Percentiles rank a stretch among this genome's conserved stretches.
Evolutionary conservation across 2,329 filamentous ascomycete genomes (phyloP).

Genomic region (Aspergillus intermedius): DNA sequence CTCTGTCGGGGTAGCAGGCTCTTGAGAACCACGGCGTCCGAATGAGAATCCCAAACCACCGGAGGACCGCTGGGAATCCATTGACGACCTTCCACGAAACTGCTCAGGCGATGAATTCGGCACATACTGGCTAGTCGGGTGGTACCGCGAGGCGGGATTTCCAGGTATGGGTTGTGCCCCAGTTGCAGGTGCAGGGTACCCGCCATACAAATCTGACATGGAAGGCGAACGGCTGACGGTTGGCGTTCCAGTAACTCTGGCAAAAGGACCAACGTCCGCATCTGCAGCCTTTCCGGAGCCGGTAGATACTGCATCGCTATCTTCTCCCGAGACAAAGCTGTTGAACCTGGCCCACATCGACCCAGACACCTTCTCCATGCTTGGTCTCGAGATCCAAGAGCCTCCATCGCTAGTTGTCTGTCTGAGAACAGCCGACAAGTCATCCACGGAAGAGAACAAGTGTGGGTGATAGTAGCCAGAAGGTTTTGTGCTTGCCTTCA

Average conservation of each 20-base stretch:
- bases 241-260: constrained; percentile 68
- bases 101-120: constrained; percentile 49
- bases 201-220: constrained; percentile 67
- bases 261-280: constrained; percentile 69
- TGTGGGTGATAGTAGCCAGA: constrained; percentile 79
- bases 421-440: constrained; percentile 74
- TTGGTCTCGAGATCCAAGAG: constrained; percentile 90
- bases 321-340: constrained; percentile 91
- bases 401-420: constrained; percentile 77
- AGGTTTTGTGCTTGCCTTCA: constrained; percentile 72
- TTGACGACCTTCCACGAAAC: constrained; percentile 43
- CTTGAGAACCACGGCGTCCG: constrained; percentile 31
- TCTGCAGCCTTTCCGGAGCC: constrained; percentile 52
- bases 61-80: constrained; percentile 40
- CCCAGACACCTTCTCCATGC: constrained; percentile 89
- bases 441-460: constrained; percentile 71
- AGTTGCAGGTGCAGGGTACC: constrained; percentile 39
- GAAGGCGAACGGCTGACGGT: constrained; percentile 70
- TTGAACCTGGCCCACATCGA: constrained; percentile 90
- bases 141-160: constrained; percentile 37
- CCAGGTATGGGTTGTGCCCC: constrained; percentile 27
- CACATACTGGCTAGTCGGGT: constrained; percentile 39
- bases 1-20: constrained; percentile 29
- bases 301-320: constrained; percentile 59
- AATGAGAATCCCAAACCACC: constrained; percentile 21